Evolutionary conservation across 768 basidiomycete species (phyloP).

Genomic region (Sutorius australiensis): DNA sequence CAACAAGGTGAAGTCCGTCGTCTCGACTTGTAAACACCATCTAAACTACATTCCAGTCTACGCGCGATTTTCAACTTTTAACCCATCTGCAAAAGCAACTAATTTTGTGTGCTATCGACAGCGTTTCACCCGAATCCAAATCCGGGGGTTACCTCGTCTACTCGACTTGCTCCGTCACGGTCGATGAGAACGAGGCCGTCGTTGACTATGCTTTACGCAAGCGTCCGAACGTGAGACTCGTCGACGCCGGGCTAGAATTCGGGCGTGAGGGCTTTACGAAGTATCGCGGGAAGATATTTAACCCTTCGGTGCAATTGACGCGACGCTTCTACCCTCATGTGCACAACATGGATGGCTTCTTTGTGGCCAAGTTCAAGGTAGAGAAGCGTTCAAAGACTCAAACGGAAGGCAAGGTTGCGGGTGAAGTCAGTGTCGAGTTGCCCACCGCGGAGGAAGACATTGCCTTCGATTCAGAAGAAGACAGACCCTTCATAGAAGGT

Average conservation of each 20-base stretch:
- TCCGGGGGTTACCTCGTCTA: slow-evolving; percentile 95
- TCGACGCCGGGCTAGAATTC: slow-evolving; percentile 90
- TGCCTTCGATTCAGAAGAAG: slow-evolving; percentile 73
- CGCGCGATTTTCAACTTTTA: slow-evolving; percentile 93
- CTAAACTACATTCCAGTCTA: slow-evolving; percentile 53
- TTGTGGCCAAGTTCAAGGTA: slow-evolving; percentile 97
- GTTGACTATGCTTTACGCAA: slow-evolving; percentile 97
- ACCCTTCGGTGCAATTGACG: slow-evolving; percentile 73
- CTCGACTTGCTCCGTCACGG: slow-evolving; percentile 96
- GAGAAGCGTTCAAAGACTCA: slow-evolving; percentile 62
- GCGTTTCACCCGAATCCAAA: slow-evolving; percentile 82
- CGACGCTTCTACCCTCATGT: slow-evolving; percentile 94
- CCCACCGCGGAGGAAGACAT: slow-evolving; percentile 31
- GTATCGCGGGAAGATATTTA: slow-evolving; percentile 89
- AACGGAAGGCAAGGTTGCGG: slow-evolving; percentile 25
- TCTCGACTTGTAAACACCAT: background rate
- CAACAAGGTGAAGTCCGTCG: slow-evolving; percentile 71
- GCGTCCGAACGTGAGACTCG: slow-evolving; percentile 86
- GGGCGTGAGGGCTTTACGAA: slow-evolving; percentile 88
- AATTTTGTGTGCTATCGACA: slow-evolving; percentile 97
- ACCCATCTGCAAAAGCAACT: slow-evolving; percentile 98
- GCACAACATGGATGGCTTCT: slow-evolving; percentile 99
- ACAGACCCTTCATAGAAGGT: slow-evolving; percentile 78
- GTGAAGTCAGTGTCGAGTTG: slow-evolving; percentile 25
- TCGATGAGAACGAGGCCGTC: slow-evolving; percentile 97